phyloP scores from a whole-genome alignment of 805 yeast species.

The Metschnikowia anglica region DNA sequence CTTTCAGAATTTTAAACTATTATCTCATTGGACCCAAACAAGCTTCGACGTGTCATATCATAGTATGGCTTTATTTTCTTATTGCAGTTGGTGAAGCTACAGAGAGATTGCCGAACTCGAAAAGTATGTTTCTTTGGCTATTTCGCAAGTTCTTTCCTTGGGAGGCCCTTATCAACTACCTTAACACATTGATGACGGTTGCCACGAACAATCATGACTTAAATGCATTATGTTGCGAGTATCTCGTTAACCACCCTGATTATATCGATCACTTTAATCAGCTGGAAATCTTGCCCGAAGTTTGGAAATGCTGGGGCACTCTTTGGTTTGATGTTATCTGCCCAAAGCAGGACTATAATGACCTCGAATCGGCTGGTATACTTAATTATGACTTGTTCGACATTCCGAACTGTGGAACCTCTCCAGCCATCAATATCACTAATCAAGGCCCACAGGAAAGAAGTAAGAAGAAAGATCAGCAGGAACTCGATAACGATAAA shows the following conservation, averaged over 20 bases:
- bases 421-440: slow-evolving; percentile 27
- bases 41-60: slow-evolving; percentile 67
- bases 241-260: slow-evolving; percentile 30
- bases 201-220: slow-evolving; percentile 28
- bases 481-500: slow-evolving; percentile 47
- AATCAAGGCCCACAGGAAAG: slow-evolving; percentile 29
- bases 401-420: slow-evolving; percentile 62
- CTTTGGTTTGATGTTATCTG: slow-evolving; percentile 69
- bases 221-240: slow-evolving; percentile 23
- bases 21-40: slow-evolving; percentile 71
- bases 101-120: slow-evolving; percentile 44
- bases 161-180: slow-evolving; percentile 60
- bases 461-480: slow-evolving; percentile 23
- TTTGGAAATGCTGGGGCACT: slow-evolving; percentile 85
- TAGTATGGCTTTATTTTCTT: slow-evolving; percentile 76
- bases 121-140: slow-evolving; percentile 49
- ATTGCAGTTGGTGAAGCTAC: slow-evolving; percentile 60
- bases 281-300: slow-evolving; percentile 67
- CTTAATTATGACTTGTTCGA: slow-evolving; percentile 54
- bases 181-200: slow-evolving; percentile 54
- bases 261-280: slow-evolving; percentile 51
- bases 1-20: slow-evolving; percentile 65
- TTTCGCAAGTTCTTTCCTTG: slow-evolving; percentile 64
- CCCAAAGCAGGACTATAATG: slow-evolving; percentile 52
- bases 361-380: slow-evolving; percentile 56